Conservation (phyloP, 768 basidiomycete species). For the Aureoboletus auriporus region DNA sequence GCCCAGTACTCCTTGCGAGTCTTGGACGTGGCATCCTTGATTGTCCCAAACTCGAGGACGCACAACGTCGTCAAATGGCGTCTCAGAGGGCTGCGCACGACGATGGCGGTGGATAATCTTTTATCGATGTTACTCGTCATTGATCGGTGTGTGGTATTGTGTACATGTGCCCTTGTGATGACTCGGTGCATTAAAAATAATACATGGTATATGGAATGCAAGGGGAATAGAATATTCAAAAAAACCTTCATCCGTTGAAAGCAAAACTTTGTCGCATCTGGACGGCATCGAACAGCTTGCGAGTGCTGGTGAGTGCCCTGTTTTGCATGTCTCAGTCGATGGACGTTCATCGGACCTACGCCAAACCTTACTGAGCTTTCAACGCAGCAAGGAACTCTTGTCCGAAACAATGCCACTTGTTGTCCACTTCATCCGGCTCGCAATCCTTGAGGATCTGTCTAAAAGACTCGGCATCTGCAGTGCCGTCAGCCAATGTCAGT, state of each 20-base stretch:
- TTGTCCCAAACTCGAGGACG: constrained; percentile 95
- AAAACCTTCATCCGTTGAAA: constrained; percentile 19
- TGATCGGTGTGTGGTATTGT: too few relatives aligned
- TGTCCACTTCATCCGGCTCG: constrained; percentile 9
- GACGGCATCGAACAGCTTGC: constrained; percentile 18
- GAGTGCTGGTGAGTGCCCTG: background rate
- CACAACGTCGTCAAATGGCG: constrained; percentile 86
- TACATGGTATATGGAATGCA: constrained; percentile 9
- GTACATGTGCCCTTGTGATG: too few relatives aligned
- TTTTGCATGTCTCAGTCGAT: background rate
- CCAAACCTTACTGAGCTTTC: constrained; percentile 13
- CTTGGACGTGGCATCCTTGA: constrained; percentile 92
- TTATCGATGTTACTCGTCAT: too few relatives aligned
- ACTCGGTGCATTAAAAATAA: background rate
- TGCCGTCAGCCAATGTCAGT: background rate
- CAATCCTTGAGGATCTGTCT: constrained; percentile 13
- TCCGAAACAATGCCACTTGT: constrained; percentile 22
- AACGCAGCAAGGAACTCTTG: constrained; percentile 16
- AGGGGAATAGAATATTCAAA: background rate
- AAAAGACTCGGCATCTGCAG: constrained; percentile 14
- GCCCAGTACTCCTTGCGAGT: constrained; percentile 45
- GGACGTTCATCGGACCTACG: background rate
- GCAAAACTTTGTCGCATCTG: constrained; percentile 32
- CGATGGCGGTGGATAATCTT: constrained; percentile 48
- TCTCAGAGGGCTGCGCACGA: constrained; percentile 70